phyloP scores from a whole-genome alignment of 129 eudicot species.

The Tagetes patula region DNA sequence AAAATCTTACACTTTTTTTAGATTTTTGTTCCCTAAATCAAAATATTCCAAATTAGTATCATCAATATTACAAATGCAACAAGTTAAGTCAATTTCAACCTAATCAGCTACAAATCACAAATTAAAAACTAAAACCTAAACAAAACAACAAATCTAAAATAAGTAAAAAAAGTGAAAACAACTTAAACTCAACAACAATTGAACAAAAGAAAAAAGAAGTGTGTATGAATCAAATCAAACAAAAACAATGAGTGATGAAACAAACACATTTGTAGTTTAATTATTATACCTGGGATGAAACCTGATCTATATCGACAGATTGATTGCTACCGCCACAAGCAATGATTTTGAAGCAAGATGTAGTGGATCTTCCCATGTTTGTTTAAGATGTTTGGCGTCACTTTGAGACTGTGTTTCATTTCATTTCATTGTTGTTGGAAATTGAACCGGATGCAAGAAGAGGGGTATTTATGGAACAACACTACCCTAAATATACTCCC shows the following conservation, averaged over 20 bases:
- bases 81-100: slow-evolving; percentile 9
- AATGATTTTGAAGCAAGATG: slow-evolving; percentile 83
- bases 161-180: slow-evolving; percentile 26
- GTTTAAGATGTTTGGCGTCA: slow-evolving; percentile 14
- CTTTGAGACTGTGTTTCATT: slow-evolving; percentile 19
- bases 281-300: slow-evolving; percentile 45
- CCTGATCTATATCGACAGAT: slow-evolving; percentile 59
- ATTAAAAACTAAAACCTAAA: slow-evolving; percentile 25
- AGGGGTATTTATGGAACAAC: slow-evolving; percentile 39
- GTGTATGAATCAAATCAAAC: background rate
- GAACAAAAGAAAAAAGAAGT: background rate
- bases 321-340: slow-evolving; percentile 54
- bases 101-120: slow-evolving; percentile 14
- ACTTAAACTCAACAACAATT: background rate
- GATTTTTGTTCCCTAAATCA: background rate
- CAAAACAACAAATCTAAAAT: background rate
- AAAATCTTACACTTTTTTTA: too few relatives aligned
- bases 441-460: slow-evolving; percentile 27
- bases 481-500: slow-evolving; percentile 30
- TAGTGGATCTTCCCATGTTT: slow-evolving; percentile 68
- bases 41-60: background rate
- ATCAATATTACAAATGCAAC: background rate
- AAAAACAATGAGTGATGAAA: background rate
- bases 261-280: background rate
- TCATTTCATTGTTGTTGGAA: slow-evolving; percentile 24